Evolutionary conservation across 345 rosid species (phyloP).

Genomic region (Clarkia xantiana): DNA sequence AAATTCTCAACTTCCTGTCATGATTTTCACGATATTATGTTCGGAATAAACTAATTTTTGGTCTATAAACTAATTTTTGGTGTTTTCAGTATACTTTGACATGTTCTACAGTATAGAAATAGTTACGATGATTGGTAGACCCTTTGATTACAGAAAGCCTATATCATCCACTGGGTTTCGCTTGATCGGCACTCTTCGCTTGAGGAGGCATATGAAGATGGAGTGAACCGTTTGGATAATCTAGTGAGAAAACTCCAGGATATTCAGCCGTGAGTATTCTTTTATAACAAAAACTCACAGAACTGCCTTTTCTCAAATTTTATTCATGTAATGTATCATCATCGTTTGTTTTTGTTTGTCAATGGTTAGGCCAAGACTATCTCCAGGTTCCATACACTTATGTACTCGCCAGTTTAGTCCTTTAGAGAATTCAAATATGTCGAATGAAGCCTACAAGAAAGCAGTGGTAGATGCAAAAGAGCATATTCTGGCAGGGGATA

Average conservation of each 20-base stretch:
- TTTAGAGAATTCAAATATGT: slow-evolving; percentile 49
- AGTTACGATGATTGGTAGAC: background rate
- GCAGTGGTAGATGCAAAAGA: slow-evolving; percentile 67
- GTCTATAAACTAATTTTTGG: no score
- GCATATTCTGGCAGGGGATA: slow-evolving; percentile 78
- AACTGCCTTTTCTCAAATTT: background rate
- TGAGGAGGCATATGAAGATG: slow-evolving; percentile 37
- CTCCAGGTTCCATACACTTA: slow-evolving; percentile 40
- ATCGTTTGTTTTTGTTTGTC: slow-evolving; percentile 10
- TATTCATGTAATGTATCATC: background rate
- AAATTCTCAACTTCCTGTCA: no score
- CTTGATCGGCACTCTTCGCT: slow-evolving; percentile 29
- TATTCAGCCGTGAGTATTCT: slow-evolving; percentile 24
- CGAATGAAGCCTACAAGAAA: slow-evolving; percentile 48
- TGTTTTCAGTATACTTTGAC: background rate
- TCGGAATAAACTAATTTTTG: no score
- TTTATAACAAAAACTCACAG: background rate
- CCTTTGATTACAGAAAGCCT: slow-evolving; percentile 27
- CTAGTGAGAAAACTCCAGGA: slow-evolving; percentile 32
- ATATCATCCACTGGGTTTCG: slow-evolving; percentile 50
- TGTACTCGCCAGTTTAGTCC: slow-evolving; percentile 53
- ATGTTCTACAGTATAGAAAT: no score
- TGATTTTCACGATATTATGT: no score
- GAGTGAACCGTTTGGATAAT: slow-evolving; percentile 27
- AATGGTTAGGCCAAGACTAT: slow-evolving; percentile 34